Evolutionary conservation across 805 yeast genomes (phyloP).

Genomic region (Yarrowia phangngaensis): DNA sequence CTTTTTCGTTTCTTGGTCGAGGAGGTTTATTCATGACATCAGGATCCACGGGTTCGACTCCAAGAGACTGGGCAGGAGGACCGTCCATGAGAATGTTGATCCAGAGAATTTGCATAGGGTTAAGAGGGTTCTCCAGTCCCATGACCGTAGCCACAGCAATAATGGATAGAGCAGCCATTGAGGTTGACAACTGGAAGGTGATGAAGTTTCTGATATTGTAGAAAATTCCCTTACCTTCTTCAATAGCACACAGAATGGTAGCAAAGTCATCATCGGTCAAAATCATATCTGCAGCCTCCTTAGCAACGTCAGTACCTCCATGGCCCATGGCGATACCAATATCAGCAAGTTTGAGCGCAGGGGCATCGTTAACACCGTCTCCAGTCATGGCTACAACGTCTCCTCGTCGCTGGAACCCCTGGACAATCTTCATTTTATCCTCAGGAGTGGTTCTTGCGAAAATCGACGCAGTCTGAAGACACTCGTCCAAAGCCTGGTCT

Average conservation of each 20-base stretch:
- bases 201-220: slow-evolving; percentile 91
- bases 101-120: slow-evolving; percentile 98
- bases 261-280: slow-evolving; percentile 95
- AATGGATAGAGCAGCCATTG: slow-evolving; percentile 88
- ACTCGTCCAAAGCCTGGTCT: slow-evolving; percentile 67
- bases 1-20: slow-evolving; percentile 78
- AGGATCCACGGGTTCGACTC: slow-evolving; percentile 95
- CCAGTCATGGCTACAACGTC: slow-evolving; percentile 63
- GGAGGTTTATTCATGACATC: slow-evolving; percentile 98
- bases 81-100: slow-evolving; percentile 98
- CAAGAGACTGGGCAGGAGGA: slow-evolving; percentile 96
- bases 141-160: slow-evolving; percentile 84
- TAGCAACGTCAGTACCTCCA: slow-evolving; percentile 97
- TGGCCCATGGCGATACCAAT: slow-evolving; percentile 70
- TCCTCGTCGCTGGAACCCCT: slow-evolving; percentile 58
- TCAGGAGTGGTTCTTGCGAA: slow-evolving; percentile 96
- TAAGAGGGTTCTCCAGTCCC: slow-evolving; percentile 87
- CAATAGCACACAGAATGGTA: slow-evolving; percentile 87
- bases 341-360: slow-evolving; percentile 59
- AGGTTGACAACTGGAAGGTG: slow-evolving; percentile 92
- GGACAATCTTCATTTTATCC: slow-evolving; percentile 83
- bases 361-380: slow-evolving; percentile 64
- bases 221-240: slow-evolving; percentile 97
- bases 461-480: slow-evolving; percentile 76
- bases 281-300: slow-evolving; percentile 97